These are phyloP conservation scores for Naganishia onofrii DNA, from an alignment of 768 basidiomycete species.

Conservation along the genomic window DNA sequence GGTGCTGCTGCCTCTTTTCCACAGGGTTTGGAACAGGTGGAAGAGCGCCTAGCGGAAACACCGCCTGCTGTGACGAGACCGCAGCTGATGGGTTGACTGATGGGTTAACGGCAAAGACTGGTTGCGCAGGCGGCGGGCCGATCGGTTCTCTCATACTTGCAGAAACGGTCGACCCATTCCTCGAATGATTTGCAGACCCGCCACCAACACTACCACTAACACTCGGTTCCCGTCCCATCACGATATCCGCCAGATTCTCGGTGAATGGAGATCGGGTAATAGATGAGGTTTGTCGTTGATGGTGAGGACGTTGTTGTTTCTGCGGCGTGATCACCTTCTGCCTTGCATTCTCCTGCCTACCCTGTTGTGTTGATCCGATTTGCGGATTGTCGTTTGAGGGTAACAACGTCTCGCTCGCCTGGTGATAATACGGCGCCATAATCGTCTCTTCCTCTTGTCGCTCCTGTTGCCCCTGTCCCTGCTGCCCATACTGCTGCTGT, in stretches of 20 bases:
- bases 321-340: neutral
- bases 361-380: too few relatives aligned
- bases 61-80: too few relatives aligned
- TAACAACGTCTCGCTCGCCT: constrained; percentile 8
- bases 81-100: too few relatives aligned
- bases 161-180: too few relatives aligned
- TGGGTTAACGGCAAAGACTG: neutral
- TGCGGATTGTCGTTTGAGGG: too few relatives aligned
- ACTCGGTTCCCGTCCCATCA: neutral
- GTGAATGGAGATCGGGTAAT: constrained; percentile 25
- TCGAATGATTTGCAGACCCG: constrained; percentile 1
- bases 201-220: neutral
- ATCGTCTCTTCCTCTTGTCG: neutral
- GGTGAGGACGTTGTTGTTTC: constrained; percentile 4
- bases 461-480: too few relatives aligned
- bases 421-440: neutral
- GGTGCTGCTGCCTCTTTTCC: neutral
- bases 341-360: neutral
- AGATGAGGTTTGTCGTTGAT: constrained; percentile 16
- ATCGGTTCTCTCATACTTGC: too few relatives aligned
- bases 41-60: neutral
- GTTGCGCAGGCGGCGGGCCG: neutral
- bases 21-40: neutral
- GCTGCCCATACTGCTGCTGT: too few relatives aligned
- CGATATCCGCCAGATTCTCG: constrained; percentile 12